These are phyloP conservation scores for Tripterygium wilfordii DNA, from an alignment of 177 flowering plant genomes.

Conservation along the genomic window DNA sequence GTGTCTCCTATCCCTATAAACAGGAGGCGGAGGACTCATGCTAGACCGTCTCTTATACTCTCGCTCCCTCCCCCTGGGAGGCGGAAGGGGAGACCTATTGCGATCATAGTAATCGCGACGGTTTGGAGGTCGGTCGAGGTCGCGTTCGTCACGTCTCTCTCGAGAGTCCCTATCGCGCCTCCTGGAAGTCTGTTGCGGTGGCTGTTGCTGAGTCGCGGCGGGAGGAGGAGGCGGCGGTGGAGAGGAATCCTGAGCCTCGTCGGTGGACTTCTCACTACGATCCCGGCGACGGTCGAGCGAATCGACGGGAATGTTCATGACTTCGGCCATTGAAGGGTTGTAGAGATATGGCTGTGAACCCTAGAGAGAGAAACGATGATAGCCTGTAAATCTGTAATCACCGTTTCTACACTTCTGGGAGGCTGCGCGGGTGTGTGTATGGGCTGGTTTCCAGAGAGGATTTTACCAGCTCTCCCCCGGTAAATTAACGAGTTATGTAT, in stretches of 20 bases:
- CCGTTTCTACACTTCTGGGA: too few relatives aligned
- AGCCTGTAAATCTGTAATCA: too few relatives aligned
- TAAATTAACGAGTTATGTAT: too few relatives aligned
- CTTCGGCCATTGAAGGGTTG: slow-evolving; percentile 88
- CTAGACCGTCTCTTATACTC: slow-evolving; percentile 56
- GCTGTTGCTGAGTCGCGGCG: too few relatives aligned
- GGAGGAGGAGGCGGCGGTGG: slow-evolving; percentile 40
- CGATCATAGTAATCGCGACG: slow-evolving; percentile 56
- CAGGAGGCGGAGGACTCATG: slow-evolving; percentile 58
- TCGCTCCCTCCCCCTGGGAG: slow-evolving; percentile 38
- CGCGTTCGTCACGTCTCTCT: too few relatives aligned
- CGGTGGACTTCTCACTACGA: slow-evolving; percentile 19
- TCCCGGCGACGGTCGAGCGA: slow-evolving; percentile 55
- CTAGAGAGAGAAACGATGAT: too few relatives aligned
- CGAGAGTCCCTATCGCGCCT: slow-evolving; percentile 58
- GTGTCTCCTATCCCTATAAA: slow-evolving; percentile 46
- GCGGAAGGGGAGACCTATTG: slow-evolving; percentile 45
- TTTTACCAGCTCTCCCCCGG: too few relatives aligned
- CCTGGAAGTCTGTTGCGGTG: slow-evolving; percentile 19
- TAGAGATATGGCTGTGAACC: too few relatives aligned
- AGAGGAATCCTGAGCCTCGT: slow-evolving; percentile 8
- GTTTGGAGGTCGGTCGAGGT: slow-evolving; percentile 46
- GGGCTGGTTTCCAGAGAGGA: too few relatives aligned
- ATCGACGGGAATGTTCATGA: slow-evolving; percentile 52
- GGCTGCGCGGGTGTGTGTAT: too few relatives aligned